Evolutionary conservation across 169 alveolate genomes (phyloP).

Genomic region (Gregarina niphandrodes): DNA sequence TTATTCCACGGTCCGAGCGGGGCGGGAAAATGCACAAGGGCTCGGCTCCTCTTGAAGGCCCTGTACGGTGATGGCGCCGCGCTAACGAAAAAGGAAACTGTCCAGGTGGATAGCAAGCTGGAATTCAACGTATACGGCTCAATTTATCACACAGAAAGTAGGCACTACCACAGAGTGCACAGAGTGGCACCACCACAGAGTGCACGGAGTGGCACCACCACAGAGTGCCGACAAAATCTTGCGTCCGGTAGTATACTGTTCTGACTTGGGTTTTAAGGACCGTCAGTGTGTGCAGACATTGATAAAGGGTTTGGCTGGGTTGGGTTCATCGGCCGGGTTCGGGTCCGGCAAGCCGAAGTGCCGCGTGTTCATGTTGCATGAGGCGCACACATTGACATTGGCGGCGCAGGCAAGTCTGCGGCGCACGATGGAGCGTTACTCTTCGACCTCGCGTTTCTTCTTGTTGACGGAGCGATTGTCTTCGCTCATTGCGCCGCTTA

Average conservation of each 20-base stretch:
- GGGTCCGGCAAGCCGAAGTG: conserved; percentile 28
- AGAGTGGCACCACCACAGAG: too few species aligned
- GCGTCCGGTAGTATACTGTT: conserved; percentile 58
- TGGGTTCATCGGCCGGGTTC: conserved; percentile 27
- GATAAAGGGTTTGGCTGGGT: conserved; percentile 51
- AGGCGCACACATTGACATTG: conserved; percentile 39
- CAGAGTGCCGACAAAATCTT: too few species aligned
- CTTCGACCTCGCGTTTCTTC: conserved; percentile 41
- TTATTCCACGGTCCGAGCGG: conserved; percentile 70
- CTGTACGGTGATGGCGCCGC: conserved; percentile 49
- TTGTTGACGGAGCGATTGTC: conserved; percentile 36
- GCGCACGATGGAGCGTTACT: conserved; percentile 56
- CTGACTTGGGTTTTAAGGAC: conserved; percentile 57
- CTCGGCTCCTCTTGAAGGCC: conserved; percentile 40
- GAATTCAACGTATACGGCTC: too few species aligned
- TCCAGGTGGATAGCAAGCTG: too few species aligned
- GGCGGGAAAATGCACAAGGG: conserved; percentile 57
- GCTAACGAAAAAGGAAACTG: too few species aligned
- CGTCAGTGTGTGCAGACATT: conserved; percentile 43
- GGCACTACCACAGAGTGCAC: too few species aligned
- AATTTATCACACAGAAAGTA: too few species aligned
- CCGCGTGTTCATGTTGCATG: conserved; percentile 40
- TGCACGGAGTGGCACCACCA: too few species aligned
- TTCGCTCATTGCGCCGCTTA: conserved; percentile 46
- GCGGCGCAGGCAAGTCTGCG: conserved; percentile 60